Evolutionary conservation across 169 alveolate species (phyloP), one percentile per base, ranked within the genome.

Genomic region (Toxoplasma gondii): DNA sequence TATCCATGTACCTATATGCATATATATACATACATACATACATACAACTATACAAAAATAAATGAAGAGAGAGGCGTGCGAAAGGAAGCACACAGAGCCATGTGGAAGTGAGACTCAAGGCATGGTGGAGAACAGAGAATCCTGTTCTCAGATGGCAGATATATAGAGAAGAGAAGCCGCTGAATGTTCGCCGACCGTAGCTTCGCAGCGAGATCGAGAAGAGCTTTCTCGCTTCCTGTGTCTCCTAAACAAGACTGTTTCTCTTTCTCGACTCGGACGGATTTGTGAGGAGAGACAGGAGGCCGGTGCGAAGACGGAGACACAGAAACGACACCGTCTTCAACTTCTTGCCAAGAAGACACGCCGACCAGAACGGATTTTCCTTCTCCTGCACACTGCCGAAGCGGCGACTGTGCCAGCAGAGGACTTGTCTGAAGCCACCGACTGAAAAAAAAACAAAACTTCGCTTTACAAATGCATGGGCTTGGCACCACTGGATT

Each of bases 381-480:
- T 2, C 86, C 58, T 4, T 49, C 58, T 49, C 58, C 86, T 78
- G 44, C 86, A 17, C 49, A 78, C 45, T n/a, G 39, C 19, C 86
- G 86, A 17, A 19, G n/a, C 39, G 86, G 86, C 44, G 86, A 78
- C 86, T n/a, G 86, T 16, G 69, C 31, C 53, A 82, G 69, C 4
- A 43, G 7, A 36, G 90, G 67, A 24, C 90, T 82, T 4, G 90
- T 82, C 53, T 82, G 90, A 1, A 82, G 90, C 90, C 90, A 82
- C 39, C 90, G 90, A 1, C 90, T 82, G 90, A 2, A 39, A 36
- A 41, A 27, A 44, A 43, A 1, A 36, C 1, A 74, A 36, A 22
- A n/a, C n/a, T n/a, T n/a, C n/a, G n/a, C n/a, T n/a, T n/a, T n/a
- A n/a, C n/a, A n/a, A n/a, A n/a, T n/a, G n/a, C n/a, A n/a, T n/a